phyloP scores from a whole-genome alignment of 1,139 yeast species.

The Lodderomyces margitis region DNA sequence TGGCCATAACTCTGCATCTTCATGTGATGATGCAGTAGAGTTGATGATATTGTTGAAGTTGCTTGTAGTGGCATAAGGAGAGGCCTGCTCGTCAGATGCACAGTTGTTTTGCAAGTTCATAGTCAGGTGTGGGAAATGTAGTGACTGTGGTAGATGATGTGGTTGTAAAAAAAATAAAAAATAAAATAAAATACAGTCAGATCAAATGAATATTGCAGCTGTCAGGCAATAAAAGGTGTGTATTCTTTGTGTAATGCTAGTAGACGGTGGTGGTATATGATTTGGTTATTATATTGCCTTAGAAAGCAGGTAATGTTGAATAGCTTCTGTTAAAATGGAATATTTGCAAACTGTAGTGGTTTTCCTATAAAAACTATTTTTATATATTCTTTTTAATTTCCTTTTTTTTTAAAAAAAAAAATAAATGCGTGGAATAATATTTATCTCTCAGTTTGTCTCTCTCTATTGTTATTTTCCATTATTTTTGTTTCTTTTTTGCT shows the following conservation, averaged over 20 bases:
- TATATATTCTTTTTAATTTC: too few species aligned
- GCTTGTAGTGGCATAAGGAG: conserved; percentile 8
- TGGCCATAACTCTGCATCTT: not conserved
- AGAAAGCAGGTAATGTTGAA: too few species aligned
- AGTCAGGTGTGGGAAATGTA: not conserved
- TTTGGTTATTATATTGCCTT: too few species aligned
- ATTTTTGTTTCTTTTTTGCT: not conserved
- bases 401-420: not conserved
- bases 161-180: too few species aligned
- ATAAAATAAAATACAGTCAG: not conserved
- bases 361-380: too few species aligned
- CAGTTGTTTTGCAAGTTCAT: conserved; percentile 23
- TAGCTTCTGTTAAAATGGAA: too few species aligned
- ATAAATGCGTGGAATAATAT: not conserved
- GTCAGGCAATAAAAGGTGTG: too few species aligned
- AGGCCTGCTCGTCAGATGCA: conserved; percentile 13
- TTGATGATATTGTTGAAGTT: conserved; percentile 10
- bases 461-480: not conserved
- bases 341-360: not conserved
- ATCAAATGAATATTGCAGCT: too few species aligned
- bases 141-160: not conserved
- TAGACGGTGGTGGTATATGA: too few species aligned
- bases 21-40: conserved; percentile 7
- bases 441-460: too few species aligned
- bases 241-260: too few species aligned